Base-by-base conservation (phyloP, 805 yeast genomes). In the Nakazawaea holstii region DNA sequence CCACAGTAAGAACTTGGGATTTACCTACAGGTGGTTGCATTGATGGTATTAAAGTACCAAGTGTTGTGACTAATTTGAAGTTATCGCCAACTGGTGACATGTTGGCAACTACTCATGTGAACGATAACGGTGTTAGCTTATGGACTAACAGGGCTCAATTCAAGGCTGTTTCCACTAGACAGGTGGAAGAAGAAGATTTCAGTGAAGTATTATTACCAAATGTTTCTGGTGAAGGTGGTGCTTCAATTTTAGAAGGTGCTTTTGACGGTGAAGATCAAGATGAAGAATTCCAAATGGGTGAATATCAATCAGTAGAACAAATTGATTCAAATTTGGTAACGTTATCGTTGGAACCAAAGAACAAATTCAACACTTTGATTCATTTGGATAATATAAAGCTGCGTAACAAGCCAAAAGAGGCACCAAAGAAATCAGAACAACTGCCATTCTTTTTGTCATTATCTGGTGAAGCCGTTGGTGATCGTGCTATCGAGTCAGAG, bases 1-100 rank as follows among this genome's bases (percentile, higher is more conserved):
- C 87, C 2, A 90, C 98, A 0, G 72, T 94, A 42, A 79, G 99
- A 59, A 89, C 97, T 0, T 94, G 98, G 98, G 98, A 94, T 64
- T 76, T 94, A 50, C 98, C 98, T 37, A 86, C 97, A 1, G 98
- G 99, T 42, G 88, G 91, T 1, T 92, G 98, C 65, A 89, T 94
- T 49, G 99, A 94, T 68, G 97, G 97, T 52, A 82, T 92, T 14
- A 68, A 71, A 45, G 74, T 94, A 26, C 80, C 84, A 1, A 79
- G 74, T 55, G 91, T 90, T n/a, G 95, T 85, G 3, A 89, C 97
- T 0, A 71, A 77, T 46, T 72, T 95, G 30, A 80, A 83, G 58
- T 77, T 94, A 53, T 87, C 97, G 13, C 95, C 95, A 2, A 73
- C 81, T 48, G 96, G 96, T 39, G 97, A 94, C 55, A 79, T 83